Percentiles rank a stretch among this genome's conserved stretches.
These are phyloP conservation scores for Chimonanthus salicifolius DNA, from an alignment of 164 flowering plant genomes.

Conservation along the genomic window DNA sequence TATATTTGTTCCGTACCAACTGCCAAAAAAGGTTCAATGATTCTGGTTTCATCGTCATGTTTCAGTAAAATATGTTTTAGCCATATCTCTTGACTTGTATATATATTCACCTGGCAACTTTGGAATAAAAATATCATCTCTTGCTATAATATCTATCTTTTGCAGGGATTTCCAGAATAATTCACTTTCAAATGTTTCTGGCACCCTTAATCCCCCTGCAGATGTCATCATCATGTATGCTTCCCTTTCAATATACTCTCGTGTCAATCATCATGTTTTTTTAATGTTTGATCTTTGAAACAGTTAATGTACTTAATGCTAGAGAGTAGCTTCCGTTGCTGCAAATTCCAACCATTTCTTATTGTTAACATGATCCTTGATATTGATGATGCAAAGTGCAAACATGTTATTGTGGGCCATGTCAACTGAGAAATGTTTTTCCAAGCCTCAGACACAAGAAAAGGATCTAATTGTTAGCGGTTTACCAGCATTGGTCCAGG, in stretches of 20 bases:
- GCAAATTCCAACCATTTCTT: not conserved
- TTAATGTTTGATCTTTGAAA: not conserved
- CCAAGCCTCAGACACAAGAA: too few species aligned
- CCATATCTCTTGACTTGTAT: not conserved
- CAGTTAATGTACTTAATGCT: not conserved
- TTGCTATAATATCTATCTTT: not conserved
- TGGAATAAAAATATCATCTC: not conserved
- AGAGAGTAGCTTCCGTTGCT: not conserved
- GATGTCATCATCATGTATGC: constrained; percentile 68
- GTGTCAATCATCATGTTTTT: not conserved
- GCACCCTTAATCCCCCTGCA: constrained; percentile 45
- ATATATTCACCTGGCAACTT: not conserved
- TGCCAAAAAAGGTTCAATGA: not conserved
- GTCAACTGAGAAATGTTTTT: too few species aligned
- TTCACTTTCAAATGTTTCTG: constrained; percentile 41
- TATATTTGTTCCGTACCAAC: too few species aligned
- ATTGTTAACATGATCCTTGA: not conserved
- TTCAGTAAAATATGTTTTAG: not conserved
- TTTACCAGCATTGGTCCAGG: too few species aligned
- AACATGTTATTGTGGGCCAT: too few species aligned
- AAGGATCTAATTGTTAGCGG: too few species aligned
- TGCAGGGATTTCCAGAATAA: constrained; percentile 80
- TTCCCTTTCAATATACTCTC: constrained; percentile 1
- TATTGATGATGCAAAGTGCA: too few species aligned
- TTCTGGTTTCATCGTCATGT: not conserved